Evolutionary conservation across 1,284 basidiomycete genomes (phyloP).

Genomic region (Somion occarium): DNA sequence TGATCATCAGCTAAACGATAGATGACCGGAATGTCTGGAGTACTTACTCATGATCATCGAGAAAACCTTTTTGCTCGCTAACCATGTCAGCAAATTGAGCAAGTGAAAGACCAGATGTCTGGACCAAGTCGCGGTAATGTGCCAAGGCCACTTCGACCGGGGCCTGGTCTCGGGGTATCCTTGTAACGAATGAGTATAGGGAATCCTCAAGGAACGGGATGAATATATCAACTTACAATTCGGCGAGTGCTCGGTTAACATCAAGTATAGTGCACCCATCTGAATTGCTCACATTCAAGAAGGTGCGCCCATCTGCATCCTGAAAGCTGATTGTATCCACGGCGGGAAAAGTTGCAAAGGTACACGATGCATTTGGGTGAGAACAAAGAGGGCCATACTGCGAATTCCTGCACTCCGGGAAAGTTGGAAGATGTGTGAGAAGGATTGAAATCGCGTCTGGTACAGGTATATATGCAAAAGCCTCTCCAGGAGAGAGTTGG

Average conservation of each 20-base stretch:
- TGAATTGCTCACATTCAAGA: constrained; percentile 27
- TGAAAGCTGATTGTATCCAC: constrained; percentile 23
- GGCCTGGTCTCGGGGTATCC: constrained; percentile 22
- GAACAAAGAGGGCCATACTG: constrained; percentile 28
- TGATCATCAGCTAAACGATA: neutral
- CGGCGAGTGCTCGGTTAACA: constrained; percentile 29
- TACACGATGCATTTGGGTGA: constrained; percentile 28
- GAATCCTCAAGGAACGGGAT: neutral
- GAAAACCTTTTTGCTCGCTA: constrained; percentile 21
- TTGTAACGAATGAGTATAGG: constrained; percentile 7
- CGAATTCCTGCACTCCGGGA: constrained; percentile 25
- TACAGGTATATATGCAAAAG: constrained; percentile 4
- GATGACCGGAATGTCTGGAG: neutral
- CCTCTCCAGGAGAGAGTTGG: constrained; percentile 8
- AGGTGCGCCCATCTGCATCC: constrained; percentile 20
- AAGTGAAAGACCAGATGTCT: constrained; percentile 20
- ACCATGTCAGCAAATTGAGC: constrained; percentile 17
- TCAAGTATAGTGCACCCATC: constrained; percentile 29
- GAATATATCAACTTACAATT: constrained; percentile 21
- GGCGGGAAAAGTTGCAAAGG: constrained; percentile 29
- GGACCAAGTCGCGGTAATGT: constrained; percentile 26
- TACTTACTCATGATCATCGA: constrained; percentile 26
- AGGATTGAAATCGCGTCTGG: constrained; percentile 24
- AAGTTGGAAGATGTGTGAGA: constrained; percentile 28
- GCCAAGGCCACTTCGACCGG: constrained; percentile 22